Percentiles rank a stretch among this genome's conserved stretches.
phyloP scores from a whole-genome alignment of 495 filamentous ascomycete species.

The Trichoderma parareesei region DNA sequence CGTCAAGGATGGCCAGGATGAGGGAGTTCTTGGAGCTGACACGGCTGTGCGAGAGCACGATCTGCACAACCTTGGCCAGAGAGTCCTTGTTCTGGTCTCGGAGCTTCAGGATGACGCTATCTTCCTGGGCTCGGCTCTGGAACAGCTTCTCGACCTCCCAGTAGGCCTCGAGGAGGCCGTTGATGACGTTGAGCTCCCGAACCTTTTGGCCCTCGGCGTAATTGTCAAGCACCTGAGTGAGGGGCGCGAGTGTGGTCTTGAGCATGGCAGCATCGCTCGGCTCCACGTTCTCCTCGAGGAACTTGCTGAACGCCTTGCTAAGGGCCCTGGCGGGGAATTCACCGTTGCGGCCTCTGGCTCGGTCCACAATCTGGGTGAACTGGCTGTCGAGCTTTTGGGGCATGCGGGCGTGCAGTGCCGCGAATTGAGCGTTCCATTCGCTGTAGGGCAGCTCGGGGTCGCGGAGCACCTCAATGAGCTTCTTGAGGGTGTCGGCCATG shows the following conservation, averaged over 20 bases:
- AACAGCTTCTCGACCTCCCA: slow-evolving; percentile 78
- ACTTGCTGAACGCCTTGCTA: slow-evolving; percentile 71
- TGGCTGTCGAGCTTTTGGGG: slow-evolving; percentile 80
- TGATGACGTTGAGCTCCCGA: slow-evolving; percentile 81
- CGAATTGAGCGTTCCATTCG: slow-evolving; percentile 92
- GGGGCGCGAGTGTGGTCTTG: slow-evolving; percentile 64
- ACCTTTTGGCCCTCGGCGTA: slow-evolving; percentile 86
- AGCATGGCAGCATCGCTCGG: slow-evolving; percentile 60
- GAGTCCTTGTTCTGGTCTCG: slow-evolving; percentile 96
- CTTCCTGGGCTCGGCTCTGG: slow-evolving; percentile 74
- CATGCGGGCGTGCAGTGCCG: slow-evolving; percentile 92
- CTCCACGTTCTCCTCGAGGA: slow-evolving; percentile 78
- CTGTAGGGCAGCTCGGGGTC: slow-evolving; percentile 88
- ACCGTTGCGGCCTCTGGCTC: slow-evolving; percentile 59
- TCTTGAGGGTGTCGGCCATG: slow-evolving; percentile 82
- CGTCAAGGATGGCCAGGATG: slow-evolving; percentile 81
- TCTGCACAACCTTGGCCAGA: slow-evolving; percentile 70
- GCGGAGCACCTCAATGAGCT: slow-evolving; percentile 81
- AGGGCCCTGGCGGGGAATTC: slow-evolving; percentile 94
- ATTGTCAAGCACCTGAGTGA: slow-evolving; percentile 70
- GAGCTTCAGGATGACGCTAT: slow-evolving; percentile 89
- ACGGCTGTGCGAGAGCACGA: slow-evolving; percentile 86
- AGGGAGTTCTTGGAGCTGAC: slow-evolving; percentile 92
- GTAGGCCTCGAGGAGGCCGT: slow-evolving; percentile 68
- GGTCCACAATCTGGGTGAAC: slow-evolving; percentile 77